These are phyloP conservation scores for Penicillium concentricum DNA, from an alignment of 2,329 filamentous ascomycete genomes.

Conservation along the genomic window DNA sequence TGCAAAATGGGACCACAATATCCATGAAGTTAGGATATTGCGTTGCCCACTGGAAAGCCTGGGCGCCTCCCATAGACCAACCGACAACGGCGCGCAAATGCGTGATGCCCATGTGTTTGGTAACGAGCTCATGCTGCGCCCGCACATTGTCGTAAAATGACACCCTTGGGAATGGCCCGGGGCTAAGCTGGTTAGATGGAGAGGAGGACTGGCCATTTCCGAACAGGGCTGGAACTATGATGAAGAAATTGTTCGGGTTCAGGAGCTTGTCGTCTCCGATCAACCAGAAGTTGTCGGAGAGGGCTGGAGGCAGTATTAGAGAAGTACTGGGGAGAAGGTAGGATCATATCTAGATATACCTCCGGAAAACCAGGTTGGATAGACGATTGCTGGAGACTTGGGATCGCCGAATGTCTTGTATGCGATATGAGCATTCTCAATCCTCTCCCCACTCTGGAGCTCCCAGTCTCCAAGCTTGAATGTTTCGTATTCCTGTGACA, in stretches of 20 bases:
- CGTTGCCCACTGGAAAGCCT: slow-evolving; percentile 64
- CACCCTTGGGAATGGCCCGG: slow-evolving; percentile 61
- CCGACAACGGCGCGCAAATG: slow-evolving; percentile 64
- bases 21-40: slow-evolving; percentile 67
- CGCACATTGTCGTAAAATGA: slow-evolving; percentile 68
- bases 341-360: slow-evolving; percentile 35
- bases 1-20: slow-evolving; percentile 64
- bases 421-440: slow-evolving; percentile 66
- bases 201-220: slow-evolving; percentile 68
- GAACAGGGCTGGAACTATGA: slow-evolving; percentile 67
- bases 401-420: slow-evolving; percentile 73
- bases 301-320: slow-evolving; percentile 38
- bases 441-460: slow-evolving; percentile 62
- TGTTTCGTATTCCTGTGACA: slow-evolving; percentile 42
- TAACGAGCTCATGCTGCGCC: slow-evolving; percentile 66
- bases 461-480: slow-evolving; percentile 65
- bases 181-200: slow-evolving; percentile 59
- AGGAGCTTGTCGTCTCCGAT: slow-evolving; percentile 65
- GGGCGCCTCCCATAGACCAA: slow-evolving; percentile 70
- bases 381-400: slow-evolving; percentile 65
- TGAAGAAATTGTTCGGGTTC: slow-evolving; percentile 64
- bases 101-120: slow-evolving; percentile 59
- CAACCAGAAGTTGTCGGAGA: slow-evolving; percentile 73
- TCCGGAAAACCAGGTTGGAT: slow-evolving; percentile 74
- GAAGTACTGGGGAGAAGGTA: background rate